Percentiles rank a stretch among this genome's conserved stretches.
Conservation (phyloP, 1,284 basidiomycete genomes). For the Ganoderma sp. region DNA sequence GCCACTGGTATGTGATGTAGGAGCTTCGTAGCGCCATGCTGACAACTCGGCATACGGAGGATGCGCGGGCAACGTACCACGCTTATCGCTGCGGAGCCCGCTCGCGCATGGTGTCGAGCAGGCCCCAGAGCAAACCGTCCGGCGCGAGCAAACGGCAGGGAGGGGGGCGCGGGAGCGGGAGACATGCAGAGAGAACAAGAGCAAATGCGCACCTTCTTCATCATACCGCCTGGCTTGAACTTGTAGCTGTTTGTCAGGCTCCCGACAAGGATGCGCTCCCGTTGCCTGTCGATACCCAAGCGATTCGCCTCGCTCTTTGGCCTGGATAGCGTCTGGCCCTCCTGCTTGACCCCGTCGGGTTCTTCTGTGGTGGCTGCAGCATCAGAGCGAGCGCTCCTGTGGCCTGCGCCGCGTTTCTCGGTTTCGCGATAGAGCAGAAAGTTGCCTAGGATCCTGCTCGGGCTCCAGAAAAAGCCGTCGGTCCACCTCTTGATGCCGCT, state of each 20-base stretch:
- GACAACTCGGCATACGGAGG: constrained; percentile 2
- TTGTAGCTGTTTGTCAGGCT: constrained; percentile 91
- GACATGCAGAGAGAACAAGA: not conserved
- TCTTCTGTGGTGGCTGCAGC: constrained; percentile 37
- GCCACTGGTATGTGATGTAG: not conserved
- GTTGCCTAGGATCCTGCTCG: constrained; percentile 88
- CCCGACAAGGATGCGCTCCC: constrained; percentile 84
- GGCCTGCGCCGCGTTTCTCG: constrained; percentile 75
- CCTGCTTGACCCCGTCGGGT: constrained; percentile 40
- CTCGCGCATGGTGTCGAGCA: constrained; percentile 6
- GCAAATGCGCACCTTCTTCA: constrained; percentile 82
- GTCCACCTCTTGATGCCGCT: constrained; percentile 99
- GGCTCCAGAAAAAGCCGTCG: constrained; percentile 94
- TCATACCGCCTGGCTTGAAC: constrained; percentile 89
- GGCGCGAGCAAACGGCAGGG: not conserved
- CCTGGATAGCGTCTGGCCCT: constrained; percentile 60
- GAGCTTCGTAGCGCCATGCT: constrained; percentile 1
- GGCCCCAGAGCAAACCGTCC: constrained; percentile 4
- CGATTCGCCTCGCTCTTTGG: constrained; percentile 59
- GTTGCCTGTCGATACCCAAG: constrained; percentile 64
- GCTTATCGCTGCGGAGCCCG: constrained; percentile 23
- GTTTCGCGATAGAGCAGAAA: constrained; percentile 95
- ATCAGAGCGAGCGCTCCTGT: constrained; percentile 56
- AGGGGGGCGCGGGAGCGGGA: not conserved
- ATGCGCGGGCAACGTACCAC: constrained; percentile 9